Conservation (phyloP, 768 basidiomycete genomes). For the Boletus huronensis region DNA sequence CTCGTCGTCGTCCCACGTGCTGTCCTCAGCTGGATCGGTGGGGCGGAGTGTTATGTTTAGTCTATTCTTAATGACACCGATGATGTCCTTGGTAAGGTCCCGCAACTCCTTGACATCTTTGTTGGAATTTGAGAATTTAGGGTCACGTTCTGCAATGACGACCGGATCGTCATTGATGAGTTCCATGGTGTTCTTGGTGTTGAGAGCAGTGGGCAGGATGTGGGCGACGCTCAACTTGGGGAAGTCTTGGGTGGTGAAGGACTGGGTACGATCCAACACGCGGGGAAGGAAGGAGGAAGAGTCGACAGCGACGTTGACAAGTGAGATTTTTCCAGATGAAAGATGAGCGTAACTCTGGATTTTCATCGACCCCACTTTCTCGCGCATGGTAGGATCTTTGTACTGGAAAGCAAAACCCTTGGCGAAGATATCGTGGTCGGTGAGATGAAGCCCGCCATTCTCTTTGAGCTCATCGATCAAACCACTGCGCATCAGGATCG, state of each 20-base stretch:
- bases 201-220: not conserved
- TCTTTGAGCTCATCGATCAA: not conserved
- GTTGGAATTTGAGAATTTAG: not conserved
- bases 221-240: not conserved
- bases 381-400: not conserved
- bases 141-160: not conserved
- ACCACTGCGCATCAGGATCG: not conserved
- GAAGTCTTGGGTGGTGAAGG: not conserved
- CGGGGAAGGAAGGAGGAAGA: not conserved
- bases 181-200: not conserved
- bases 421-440: not conserved
- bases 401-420: not conserved
- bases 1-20: not conserved
- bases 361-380: not conserved
- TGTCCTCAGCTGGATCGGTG: not conserved
- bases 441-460: not conserved
- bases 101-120: not conserved
- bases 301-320: not conserved
- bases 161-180: not conserved
- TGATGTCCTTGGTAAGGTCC: not conserved
- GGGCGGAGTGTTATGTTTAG: not conserved
- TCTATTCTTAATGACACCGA: not conserved
- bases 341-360: not conserved
- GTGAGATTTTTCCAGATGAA: not conserved
- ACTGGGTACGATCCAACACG: not conserved